Evolutionary conservation across 257 asterid genomes (phyloP), one percentile per base, ranked within the genome.

Genomic region (Prunella vulgaris): DNA sequence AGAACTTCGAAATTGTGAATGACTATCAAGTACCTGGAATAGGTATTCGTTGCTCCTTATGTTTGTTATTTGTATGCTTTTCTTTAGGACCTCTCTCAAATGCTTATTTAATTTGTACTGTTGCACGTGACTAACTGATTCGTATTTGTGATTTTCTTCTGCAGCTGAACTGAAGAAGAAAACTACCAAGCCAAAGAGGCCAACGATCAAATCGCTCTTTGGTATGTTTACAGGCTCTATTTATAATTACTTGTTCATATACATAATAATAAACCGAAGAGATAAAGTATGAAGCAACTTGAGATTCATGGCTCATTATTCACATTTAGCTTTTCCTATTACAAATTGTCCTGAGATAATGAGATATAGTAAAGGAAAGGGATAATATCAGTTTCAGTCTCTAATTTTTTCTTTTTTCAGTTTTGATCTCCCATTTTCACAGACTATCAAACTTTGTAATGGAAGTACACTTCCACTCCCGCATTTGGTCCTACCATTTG

Each of bases 21-120:
- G 98, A 93, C 66, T 93, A 90, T 77, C 97, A 90, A 93, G 91
- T 82, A 64, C 93, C 92, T 77, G 97, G 98, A 87, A 93, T 87
- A 90, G 93, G 96, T 90, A 42, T 79, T 72, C 67, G 77, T 66
- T 72, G 66, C 75, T 60, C 66, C 64, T 71, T 68, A 17, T 68
- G 9, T 42, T 27, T 14, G 21, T 32, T 52, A 44, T 46, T 64
- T 18, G 56, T 20, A 27, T 61, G 7, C 22, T 24, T 15, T 12
- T 61, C 27, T 37, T 17, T 21, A 10, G 59, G 32, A 66, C 5
- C 68, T 44, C 69, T 20, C 7, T 15, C 18, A 42, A 51, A 46
- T 35, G 46, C 68, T 42, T 44, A 44, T 59, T 33, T 57, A 48
- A 48, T 18, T 18, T 27, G 37, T 37, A 53, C 35, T 42, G 62